Evolutionary conservation across 257 asterid genomes (phyloP).

Genomic region (Salvia miltiorrhiza): DNA sequence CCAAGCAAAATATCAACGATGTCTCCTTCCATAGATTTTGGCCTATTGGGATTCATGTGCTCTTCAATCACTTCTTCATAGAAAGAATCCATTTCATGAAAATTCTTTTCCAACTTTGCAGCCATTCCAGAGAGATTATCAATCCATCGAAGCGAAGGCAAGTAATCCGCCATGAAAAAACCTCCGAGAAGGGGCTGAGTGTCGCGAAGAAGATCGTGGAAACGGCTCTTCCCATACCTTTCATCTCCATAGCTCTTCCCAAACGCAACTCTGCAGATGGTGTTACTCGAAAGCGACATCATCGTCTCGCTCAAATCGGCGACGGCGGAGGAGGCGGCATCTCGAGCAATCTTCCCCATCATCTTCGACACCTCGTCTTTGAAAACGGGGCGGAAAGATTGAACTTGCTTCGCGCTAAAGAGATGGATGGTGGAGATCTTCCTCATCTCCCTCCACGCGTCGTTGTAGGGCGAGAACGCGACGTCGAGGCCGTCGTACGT

Average conservation of each 20-base stretch:
- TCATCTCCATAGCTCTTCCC: conserved; percentile 25
- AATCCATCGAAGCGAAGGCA: no score
- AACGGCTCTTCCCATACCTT: conserved; percentile 12
- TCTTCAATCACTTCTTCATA: no score
- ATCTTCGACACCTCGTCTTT: neutral
- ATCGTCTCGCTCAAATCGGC: conserved; percentile 13
- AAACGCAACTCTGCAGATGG: conserved; percentile 1
- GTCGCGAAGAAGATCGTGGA: conserved; percentile 7
- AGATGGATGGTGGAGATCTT: conserved; percentile 13
- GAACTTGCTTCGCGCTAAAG: neutral
- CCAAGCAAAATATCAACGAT: no score
- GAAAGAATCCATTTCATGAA: no score
- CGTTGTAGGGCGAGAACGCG: neutral
- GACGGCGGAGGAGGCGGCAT: neutral
- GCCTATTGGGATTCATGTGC: no score
- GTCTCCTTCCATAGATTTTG: no score
- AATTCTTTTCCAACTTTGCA: no score
- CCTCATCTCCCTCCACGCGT: conserved; percentile 24
- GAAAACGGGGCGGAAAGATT: conserved; percentile 8
- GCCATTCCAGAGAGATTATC: no score
- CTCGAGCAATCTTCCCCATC: neutral
- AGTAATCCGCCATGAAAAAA: no score
- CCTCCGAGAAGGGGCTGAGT: conserved; percentile 8
- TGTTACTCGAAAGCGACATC: neutral
- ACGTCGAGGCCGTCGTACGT: conserved; percentile 25